Conservation (phyloP, 352 stramenopile species). For the Saprolegnia diclina region DNA sequence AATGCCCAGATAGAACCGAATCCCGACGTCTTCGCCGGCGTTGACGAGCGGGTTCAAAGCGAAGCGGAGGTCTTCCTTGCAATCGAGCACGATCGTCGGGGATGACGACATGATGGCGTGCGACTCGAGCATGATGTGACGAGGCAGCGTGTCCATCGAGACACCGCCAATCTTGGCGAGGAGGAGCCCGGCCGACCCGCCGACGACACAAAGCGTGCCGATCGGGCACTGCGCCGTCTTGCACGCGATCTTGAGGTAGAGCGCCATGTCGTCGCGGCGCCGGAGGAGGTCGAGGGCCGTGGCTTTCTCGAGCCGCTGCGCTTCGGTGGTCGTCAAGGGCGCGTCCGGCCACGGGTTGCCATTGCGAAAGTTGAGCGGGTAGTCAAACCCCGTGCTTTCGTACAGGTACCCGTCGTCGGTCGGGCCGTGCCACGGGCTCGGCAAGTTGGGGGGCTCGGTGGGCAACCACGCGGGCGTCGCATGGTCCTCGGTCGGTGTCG, state of each 20-base stretch:
- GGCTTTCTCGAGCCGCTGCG: slow-evolving; percentile 51
- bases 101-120: slow-evolving; percentile 73
- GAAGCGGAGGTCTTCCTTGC: slow-evolving; percentile 66
- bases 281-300: slow-evolving; percentile 67
- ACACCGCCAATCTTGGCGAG: slow-evolving; percentile 64
- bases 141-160: slow-evolving; percentile 65
- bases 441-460: neutral
- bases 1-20: slow-evolving; percentile 74
- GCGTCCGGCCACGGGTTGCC: slow-evolving; percentile 73
- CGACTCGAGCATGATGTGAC: slow-evolving; percentile 63
- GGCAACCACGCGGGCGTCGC: neutral
- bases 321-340: slow-evolving; percentile 47
- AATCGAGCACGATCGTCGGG: slow-evolving; percentile 68
- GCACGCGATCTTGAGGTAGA: slow-evolving; percentile 65
- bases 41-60: slow-evolving; percentile 68
- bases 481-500: neutral
- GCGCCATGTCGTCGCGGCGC: slow-evolving; percentile 62
- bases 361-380: slow-evolving; percentile 65
- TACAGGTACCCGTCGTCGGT: slow-evolving; percentile 52
- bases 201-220: slow-evolving; percentile 62
- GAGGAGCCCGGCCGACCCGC: slow-evolving; percentile 63
- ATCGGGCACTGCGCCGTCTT: slow-evolving; percentile 66
- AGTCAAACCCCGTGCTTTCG: slow-evolving; percentile 51
- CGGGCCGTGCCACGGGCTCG: neutral
- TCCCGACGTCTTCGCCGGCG: slow-evolving; percentile 38